These are phyloP conservation scores for Moesziomyces aphidis DNA, from an alignment of 1,284 basidiomycete species.

Conservation along the genomic window DNA sequence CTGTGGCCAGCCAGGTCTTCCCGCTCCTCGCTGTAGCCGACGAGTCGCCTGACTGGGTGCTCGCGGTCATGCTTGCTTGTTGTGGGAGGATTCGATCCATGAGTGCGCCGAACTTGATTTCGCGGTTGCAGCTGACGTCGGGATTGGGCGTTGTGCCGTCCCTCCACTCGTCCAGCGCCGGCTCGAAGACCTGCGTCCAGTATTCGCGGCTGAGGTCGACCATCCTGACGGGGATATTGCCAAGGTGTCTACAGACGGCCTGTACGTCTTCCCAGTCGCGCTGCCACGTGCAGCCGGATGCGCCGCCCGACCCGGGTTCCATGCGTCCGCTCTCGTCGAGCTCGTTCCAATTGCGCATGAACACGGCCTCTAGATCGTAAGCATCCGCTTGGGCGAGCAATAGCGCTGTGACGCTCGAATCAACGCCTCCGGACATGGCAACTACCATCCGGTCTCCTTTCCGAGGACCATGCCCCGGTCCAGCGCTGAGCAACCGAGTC, in stretches of 20 bases:
- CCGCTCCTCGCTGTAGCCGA: background rate
- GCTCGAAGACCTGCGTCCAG: conserved; percentile 63
- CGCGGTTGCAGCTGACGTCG: conserved; percentile 90
- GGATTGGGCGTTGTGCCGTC: conserved; percentile 80
- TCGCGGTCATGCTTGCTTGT: no score
- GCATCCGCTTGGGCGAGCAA: conserved; percentile 45
- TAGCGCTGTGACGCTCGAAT: conserved; percentile 74
- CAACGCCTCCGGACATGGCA: conserved; percentile 96
- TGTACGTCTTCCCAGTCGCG: conserved; percentile 93
- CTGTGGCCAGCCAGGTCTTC: conserved; percentile 78
- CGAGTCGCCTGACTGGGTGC: background rate
- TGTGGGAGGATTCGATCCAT: conserved; percentile 70
- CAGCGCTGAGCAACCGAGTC: no score
- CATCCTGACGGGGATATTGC: conserved; percentile 73
- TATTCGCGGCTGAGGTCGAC: conserved; percentile 58
- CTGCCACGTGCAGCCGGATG: conserved; percentile 88
- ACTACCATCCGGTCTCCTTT: conserved; percentile 77
- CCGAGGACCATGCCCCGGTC: conserved; percentile 14
- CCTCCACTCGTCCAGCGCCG: conserved; percentile 58
- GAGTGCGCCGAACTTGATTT: conserved; percentile 93
- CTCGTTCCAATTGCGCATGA: conserved; percentile 89
- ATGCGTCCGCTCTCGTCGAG: conserved; percentile 74
- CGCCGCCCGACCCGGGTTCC: conserved; percentile 65
- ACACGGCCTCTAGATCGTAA: conserved; percentile 83
- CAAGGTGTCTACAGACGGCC: conserved; percentile 77